A percentile compares a stretch with the other conserved stretches of the same genome.
Conservation (phyloP, 495 filamentous ascomycete species). For the Choiromyces venosus region DNA sequence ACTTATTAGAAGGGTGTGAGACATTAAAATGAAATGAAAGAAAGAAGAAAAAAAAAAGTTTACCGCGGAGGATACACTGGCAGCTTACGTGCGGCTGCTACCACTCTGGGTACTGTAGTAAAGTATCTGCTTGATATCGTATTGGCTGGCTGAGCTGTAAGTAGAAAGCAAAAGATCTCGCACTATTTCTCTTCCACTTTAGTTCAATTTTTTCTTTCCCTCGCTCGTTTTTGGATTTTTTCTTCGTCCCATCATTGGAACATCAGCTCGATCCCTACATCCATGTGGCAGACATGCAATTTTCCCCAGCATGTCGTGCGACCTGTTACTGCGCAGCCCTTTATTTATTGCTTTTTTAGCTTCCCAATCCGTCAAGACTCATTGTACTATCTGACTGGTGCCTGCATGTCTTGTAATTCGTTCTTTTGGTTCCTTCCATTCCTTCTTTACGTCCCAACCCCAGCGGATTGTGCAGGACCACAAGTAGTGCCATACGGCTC, state of each 20-base stretch:
- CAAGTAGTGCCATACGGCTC: neutral
- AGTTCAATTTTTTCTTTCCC: neutral
- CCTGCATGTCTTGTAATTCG: neutral
- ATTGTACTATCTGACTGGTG: neutral
- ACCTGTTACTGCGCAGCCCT: neutral
- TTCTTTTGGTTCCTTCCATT: slow-evolving; percentile 1
- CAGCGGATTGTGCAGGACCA: neutral
- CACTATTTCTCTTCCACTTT: neutral
- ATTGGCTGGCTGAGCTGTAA: neutral
- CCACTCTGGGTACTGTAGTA: neutral
- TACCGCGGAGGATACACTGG: neutral
- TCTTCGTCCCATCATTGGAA: neutral
- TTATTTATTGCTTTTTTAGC: neutral
- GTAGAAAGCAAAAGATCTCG: neutral
- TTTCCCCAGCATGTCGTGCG: neutral
- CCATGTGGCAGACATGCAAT: neutral
- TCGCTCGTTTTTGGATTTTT: neutral
- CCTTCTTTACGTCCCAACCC: neutral
- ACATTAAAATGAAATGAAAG: neutral
- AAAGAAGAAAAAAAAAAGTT: neutral
- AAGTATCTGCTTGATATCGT: neutral
- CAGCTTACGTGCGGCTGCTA: neutral
- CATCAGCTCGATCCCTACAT: neutral
- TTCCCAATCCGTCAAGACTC: neutral
- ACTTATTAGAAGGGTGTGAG: neutral